phyloP scores from a whole-genome alignment of 371 early-diverging fungal genomes.

The Rhizopus delemar region DNA sequence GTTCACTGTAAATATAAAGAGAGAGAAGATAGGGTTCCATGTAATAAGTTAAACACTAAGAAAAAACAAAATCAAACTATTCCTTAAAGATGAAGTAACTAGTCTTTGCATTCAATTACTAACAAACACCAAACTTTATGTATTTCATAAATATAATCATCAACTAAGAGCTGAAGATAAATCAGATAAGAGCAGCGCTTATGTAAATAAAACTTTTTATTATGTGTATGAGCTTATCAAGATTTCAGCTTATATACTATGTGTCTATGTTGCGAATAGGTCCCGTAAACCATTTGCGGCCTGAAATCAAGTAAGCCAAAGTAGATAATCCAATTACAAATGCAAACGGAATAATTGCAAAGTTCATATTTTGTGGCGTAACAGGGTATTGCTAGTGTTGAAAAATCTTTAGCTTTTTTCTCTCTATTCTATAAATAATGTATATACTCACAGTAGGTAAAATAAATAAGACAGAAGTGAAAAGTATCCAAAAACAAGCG shows the following conservation, averaged over 20 bases:
- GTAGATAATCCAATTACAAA: constrained; percentile 44
- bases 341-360: constrained; percentile 45
- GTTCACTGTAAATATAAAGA: no score
- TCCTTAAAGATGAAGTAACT: no score
- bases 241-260: background rate
- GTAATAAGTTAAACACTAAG: no score
- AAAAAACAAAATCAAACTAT: no score
- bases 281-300: constrained; percentile 65
- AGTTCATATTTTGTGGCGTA: constrained; percentile 60
- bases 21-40: no score
- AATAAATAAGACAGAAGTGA: constrained; percentile 63
- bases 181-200: background rate
- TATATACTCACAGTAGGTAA: constrained; percentile 43
- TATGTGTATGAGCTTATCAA: no score
- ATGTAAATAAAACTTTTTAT: background rate
- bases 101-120: no score
- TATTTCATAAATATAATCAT: no score
- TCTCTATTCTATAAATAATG: background rate
- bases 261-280: constrained; percentile 37
- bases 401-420: background rate
- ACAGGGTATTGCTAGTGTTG: constrained; percentile 49
- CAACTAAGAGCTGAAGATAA: no score
- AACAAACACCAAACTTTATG: no score
- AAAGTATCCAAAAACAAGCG: constrained; percentile 54
- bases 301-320: constrained; percentile 50